Evolutionary conservation across 176 grass and related monocot species (phyloP), one percentile per base, ranked within the genome.

Genomic region (Poa annua): DNA sequence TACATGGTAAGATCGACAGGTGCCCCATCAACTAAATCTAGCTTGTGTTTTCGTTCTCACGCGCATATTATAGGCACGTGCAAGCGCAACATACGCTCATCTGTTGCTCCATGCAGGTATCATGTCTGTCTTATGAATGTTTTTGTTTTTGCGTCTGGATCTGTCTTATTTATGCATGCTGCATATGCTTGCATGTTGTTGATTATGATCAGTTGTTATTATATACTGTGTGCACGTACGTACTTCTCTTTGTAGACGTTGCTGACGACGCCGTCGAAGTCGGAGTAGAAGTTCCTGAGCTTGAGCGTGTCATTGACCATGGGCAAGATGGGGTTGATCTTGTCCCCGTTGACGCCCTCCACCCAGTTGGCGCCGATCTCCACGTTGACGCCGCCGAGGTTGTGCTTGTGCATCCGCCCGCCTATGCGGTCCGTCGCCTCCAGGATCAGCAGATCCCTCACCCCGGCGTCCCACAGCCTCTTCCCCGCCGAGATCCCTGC

Each of bases 341-440:
- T 12, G 14, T 56, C 10, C 2, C 88, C 91, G 41, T 86, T 83
- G 17, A 90, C 82, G 0, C 91, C 91, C 69, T 90, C 91, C 57
- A 94, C 82, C 92, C 92, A 96, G 59, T 92, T 96, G 10, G 88
- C 93, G 0, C 93, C 90, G 15, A 87, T 54, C 88, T 96, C 93
- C 12, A 96, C 65, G 81, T 89, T 89, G 8, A 91, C 0, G 1
- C 86, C 93, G 1, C 80, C 85, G 35, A 96, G 90, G 14, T 90
- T 80, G 5, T 53, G 71, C 71, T 90, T 90, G 76, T 84, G 90
- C 19, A 96, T 91, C 24, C 90, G 83, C 5, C 93, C 93, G 4
- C 93, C 93, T 2, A 96, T 66, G 51, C 15, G 88, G 8, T 78
- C 85, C 3, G 88, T 96, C 22, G 80, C 90, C 81, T 96, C 93